Percentiles rank a stretch among this genome's conserved stretches.
These are phyloP conservation scores for Wickerhamiella slavikovae DNA, from an alignment of 805 yeast genomes.

Conservation along the genomic window DNA sequence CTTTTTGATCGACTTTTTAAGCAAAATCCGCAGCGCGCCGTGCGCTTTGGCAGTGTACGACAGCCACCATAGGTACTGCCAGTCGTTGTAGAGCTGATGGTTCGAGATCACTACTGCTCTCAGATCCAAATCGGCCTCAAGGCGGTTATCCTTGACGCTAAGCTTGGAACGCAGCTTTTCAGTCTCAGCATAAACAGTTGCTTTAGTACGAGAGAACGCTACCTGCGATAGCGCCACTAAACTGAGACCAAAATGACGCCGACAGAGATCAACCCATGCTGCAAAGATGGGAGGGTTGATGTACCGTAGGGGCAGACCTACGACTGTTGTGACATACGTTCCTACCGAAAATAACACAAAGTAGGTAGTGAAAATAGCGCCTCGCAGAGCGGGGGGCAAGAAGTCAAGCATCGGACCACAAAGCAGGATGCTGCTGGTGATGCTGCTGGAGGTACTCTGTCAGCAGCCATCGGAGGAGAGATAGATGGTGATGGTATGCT, in stretches of 20 bases:
- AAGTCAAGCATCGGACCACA: too few species aligned
- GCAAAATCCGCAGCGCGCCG: conserved; percentile 46
- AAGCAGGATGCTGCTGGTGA: too few species aligned
- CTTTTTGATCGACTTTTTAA: conserved; percentile 50
- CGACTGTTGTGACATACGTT: conserved; percentile 3
- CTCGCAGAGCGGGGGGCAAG: background rate
- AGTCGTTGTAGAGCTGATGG: conserved; percentile 86
- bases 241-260: conserved; percentile 8
- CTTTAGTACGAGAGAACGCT: conserved; percentile 5
- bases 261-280: conserved; percentile 8
- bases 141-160: conserved; percentile 3
- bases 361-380: conserved; percentile 2
- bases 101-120: conserved; percentile 58
- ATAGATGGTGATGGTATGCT: too few species aligned
- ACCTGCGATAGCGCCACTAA: conserved; percentile 4
- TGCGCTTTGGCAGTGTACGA: conserved; percentile 46
- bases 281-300: conserved; percentile 5
- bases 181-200: conserved; percentile 5
- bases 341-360: conserved; percentile 3
- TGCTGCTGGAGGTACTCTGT: too few species aligned
- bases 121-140: conserved; percentile 20
- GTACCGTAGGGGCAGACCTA: conserved; percentile 8
- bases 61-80: conserved; percentile 82
- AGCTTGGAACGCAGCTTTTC: background rate
- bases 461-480: too few species aligned